phyloP scores from a whole-genome alignment of 345 rosid species.

The Eucalyptus sideroxylon region DNA sequence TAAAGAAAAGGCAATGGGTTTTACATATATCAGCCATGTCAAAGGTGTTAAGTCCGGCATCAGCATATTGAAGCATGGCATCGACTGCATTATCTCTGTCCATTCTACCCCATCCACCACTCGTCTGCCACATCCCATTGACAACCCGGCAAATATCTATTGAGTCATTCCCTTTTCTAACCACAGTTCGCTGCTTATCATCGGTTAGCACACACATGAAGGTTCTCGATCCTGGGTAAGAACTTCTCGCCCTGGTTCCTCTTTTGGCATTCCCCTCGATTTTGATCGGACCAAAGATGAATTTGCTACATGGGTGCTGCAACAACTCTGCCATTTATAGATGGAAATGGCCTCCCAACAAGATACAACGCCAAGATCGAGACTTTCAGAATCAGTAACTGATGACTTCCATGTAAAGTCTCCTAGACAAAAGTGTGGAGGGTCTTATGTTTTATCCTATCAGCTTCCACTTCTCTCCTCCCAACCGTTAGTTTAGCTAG shows the following conservation, averaged over 20 bases:
- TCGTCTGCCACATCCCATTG: conserved; percentile 64
- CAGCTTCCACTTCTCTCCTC: background rate
- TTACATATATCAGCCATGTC: conserved; percentile 62
- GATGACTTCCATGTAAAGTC: background rate
- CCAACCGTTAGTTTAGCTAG: background rate
- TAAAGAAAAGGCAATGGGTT: background rate
- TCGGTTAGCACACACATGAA: conserved; percentile 15
- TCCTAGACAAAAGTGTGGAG: background rate
- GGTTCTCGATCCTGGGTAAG: background rate
- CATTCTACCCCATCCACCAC: conserved; percentile 55
- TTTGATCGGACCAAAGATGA: conserved; percentile 2
- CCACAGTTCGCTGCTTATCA: conserved; percentile 13
- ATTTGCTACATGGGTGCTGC: conserved; percentile 1
- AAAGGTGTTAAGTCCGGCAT: conserved; percentile 37
- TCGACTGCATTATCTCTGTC: conserved; percentile 25
- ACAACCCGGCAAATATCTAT: conserved; percentile 43
- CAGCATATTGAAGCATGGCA: conserved; percentile 51
- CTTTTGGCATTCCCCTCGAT: background rate
- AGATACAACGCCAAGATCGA: background rate
- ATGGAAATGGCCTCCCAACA: background rate
- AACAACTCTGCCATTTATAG: conserved; percentile 15
- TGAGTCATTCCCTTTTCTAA: conserved; percentile 39
- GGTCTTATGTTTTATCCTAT: background rate
- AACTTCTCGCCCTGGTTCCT: background rate
- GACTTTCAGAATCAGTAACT: background rate